A percentile compares a stretch with the other conserved stretches of the same genome.
Conservation (phyloP, 192 early-diverging fungal species). For the Physocladia obscura region DNA sequence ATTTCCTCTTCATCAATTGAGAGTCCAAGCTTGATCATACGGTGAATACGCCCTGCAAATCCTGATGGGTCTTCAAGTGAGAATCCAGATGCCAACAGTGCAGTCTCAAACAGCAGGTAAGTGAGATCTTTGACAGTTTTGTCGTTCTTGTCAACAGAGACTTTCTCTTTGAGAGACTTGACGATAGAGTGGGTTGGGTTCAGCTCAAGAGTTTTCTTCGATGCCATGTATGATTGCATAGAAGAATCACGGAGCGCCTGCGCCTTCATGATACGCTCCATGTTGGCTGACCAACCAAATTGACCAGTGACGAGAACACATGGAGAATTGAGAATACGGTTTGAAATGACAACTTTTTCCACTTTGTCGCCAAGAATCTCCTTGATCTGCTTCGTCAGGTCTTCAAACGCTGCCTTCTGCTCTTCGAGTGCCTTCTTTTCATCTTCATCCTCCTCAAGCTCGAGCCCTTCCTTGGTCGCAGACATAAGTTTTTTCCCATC, state of each 20-base stretch:
- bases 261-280: slow-evolving; percentile 99
- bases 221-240: slow-evolving; percentile 99
- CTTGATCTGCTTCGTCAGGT: slow-evolving; percentile 92
- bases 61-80: slow-evolving; percentile 90
- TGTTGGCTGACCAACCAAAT: slow-evolving; percentile 99
- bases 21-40: slow-evolving; percentile 99
- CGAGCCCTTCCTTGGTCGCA: slow-evolving; percentile 98
- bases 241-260: slow-evolving; percentile 98
- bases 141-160: slow-evolving; percentile 94
- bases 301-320: slow-evolving; percentile 98
- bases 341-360: slow-evolving; percentile 90
- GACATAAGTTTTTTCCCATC: slow-evolving; percentile 99
- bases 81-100: slow-evolving; percentile 96
- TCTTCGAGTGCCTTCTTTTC: slow-evolving; percentile 95
- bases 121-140: slow-evolving; percentile 96
- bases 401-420: slow-evolving; percentile 88
- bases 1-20: slow-evolving; percentile 84
- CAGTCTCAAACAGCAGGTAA: slow-evolving; percentile 92
- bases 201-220: slow-evolving; percentile 98
- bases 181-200: slow-evolving; percentile 95
- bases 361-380: slow-evolving; percentile 99
- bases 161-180: slow-evolving; percentile 90
- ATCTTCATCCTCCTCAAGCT: slow-evolving; percentile 98
- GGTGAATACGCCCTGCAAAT: slow-evolving; percentile 94
- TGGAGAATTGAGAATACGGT: slow-evolving; percentile 95